phyloP scores from a whole-genome alignment of 2,329 filamentous ascomycete genomes.

The Xylaria sp. region DNA sequence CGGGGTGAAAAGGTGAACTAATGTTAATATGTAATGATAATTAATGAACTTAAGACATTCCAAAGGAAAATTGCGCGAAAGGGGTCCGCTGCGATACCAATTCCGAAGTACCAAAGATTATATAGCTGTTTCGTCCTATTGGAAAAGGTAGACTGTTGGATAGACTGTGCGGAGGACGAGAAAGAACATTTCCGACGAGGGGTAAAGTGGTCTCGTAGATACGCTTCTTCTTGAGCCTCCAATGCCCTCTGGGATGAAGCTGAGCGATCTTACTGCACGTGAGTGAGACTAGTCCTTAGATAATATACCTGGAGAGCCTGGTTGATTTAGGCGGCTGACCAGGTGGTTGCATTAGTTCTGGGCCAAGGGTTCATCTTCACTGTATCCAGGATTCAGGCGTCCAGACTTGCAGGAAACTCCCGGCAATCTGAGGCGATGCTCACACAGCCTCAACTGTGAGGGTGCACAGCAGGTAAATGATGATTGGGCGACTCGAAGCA shows the following conservation, averaged over 20 bases:
- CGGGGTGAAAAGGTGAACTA: constrained; percentile 8
- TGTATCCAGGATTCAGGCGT: constrained; percentile 7
- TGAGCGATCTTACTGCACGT: background rate
- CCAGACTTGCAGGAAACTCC: constrained; percentile 19
- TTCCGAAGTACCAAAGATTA: background rate
- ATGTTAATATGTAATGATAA: background rate
- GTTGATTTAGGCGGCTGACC: background rate
- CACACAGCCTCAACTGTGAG: constrained; percentile 18
- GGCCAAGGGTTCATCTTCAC: constrained; percentile 14
- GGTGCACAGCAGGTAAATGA: background rate
- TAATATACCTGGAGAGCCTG: background rate
- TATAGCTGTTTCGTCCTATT: background rate
- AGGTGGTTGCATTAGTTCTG: constrained; percentile 11
- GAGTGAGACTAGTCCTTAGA: background rate
- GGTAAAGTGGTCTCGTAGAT: background rate
- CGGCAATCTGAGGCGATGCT: constrained; percentile 17
- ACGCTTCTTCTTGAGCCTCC: background rate
- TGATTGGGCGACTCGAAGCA: constrained; percentile 11
- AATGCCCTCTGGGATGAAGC: background rate
- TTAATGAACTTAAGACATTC: background rate
- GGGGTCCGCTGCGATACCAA: background rate
- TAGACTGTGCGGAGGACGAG: background rate
- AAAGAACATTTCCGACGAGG: constrained; percentile 6
- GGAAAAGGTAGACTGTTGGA: background rate
- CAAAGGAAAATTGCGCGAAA: background rate